A percentile compares a stretch with the other conserved stretches of the same genome.
phyloP scores from a whole-genome alignment of 75 land plant species.

The Cupressus sempervirens region DNA sequence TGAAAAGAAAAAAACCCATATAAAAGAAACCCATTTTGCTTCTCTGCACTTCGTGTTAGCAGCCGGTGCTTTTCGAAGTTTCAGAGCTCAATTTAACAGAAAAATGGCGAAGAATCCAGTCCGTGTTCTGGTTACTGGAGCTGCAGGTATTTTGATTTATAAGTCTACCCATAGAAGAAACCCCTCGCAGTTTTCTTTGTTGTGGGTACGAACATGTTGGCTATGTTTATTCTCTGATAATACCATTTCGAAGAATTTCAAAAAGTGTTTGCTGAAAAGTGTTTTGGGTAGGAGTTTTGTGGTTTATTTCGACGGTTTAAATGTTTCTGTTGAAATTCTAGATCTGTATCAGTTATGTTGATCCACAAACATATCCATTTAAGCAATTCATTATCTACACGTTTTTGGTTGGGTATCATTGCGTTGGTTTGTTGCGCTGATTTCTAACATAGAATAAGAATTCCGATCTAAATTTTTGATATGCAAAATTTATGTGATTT shows the following conservation, averaged over 20 bases:
- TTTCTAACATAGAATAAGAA: too few relatives aligned
- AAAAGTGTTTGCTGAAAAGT: background rate
- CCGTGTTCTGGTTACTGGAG: constrained; percentile 83
- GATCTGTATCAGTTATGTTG: too few relatives aligned
- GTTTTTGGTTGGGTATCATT: too few relatives aligned
- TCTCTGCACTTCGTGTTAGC: background rate
- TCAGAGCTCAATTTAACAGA: background rate
- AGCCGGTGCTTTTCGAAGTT: background rate
- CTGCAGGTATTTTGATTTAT: constrained; percentile 44
- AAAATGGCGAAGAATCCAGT: constrained; percentile 72
- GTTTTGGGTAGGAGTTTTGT: too few relatives aligned
- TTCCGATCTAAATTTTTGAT: too few relatives aligned
- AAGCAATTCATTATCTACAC: too few relatives aligned
- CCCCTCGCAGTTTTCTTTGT: background rate
- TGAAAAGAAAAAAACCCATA: background rate
- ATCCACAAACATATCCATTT: too few relatives aligned
- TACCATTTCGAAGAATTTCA: background rate
- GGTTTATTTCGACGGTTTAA: too few relatives aligned
- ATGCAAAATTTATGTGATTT: too few relatives aligned
- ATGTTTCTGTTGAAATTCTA: too few relatives aligned
- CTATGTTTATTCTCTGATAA: background rate
- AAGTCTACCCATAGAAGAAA: background rate
- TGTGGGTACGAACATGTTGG: background rate
- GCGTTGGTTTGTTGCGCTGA: too few relatives aligned
- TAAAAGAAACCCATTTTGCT: background rate